Evolutionary conservation across 2,329 filamentous ascomycete species (phyloP).

Genomic region (Trichoderma aggressivum): DNA sequence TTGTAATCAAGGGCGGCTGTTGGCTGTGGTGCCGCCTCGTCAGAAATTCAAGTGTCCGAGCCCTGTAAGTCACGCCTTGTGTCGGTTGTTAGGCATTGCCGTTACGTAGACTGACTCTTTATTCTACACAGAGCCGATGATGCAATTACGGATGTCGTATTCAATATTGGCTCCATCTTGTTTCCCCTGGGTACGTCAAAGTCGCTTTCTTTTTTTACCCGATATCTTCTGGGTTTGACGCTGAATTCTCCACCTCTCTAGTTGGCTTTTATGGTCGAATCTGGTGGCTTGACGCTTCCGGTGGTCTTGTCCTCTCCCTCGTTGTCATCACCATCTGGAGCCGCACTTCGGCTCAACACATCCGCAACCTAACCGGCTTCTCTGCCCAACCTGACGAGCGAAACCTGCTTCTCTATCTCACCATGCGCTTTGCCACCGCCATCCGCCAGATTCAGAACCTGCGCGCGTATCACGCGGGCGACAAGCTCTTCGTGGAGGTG

Average conservation of each 20-base stretch:
- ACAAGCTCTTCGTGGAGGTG: conserved; percentile 78
- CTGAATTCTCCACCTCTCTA: conserved; percentile 25
- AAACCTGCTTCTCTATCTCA: conserved; percentile 83
- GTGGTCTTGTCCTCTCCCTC: conserved; percentile 72
- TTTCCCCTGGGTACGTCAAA: conserved; percentile 66
- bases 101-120: conserved; percentile 18
- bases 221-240: background rate
- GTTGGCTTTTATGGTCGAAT: conserved; percentile 71
- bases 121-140: conserved; percentile 42
- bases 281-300: conserved; percentile 82
- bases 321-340: conserved; percentile 81
- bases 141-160: conserved; percentile 72
- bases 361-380: conserved; percentile 75
- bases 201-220: no score
- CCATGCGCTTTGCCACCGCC: conserved; percentile 87
- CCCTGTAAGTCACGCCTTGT: conserved; percentile 50
- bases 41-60: conserved; percentile 81
- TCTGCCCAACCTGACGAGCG: conserved; percentile 76
- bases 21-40: conserved; percentile 88
- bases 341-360: conserved; percentile 68
- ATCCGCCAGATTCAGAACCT: conserved; percentile 83
- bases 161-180: conserved; percentile 85
- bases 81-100: background rate
- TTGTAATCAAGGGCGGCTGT: conserved; percentile 75
- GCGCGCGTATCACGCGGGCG: conserved; percentile 79